phyloP scores from a whole-genome alignment of 129 eudicot genomes.

The Pittosporum tobira region DNA sequence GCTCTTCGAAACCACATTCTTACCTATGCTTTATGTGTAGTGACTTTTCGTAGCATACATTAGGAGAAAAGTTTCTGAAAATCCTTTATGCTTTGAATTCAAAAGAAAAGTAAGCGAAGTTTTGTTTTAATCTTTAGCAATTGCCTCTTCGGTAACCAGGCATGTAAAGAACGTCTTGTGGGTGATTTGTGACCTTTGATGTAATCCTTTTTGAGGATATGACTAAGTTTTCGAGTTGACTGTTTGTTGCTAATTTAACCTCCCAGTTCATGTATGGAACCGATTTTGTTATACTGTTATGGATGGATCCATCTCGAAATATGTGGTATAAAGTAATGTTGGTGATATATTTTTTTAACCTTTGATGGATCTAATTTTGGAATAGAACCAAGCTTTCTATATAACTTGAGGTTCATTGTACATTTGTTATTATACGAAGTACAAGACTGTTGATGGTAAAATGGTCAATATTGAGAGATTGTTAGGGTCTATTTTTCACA shows the following conservation, averaged over 20 bases:
- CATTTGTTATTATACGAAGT: too few species aligned
- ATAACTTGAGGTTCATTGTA: too few species aligned
- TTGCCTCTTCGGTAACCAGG: not conserved
- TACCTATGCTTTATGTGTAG: not conserved
- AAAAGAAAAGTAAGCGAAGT: not conserved
- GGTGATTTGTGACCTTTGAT: not conserved
- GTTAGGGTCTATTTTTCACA: too few species aligned
- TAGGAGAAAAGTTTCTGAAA: too few species aligned
- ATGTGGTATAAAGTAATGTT: not conserved
- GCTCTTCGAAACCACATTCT: too few species aligned
- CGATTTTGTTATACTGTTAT: not conserved
- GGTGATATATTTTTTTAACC: too few species aligned
- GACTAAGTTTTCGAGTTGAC: slow-evolving; percentile 2
- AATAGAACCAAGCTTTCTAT: too few species aligned
- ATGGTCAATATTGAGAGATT: too few species aligned
- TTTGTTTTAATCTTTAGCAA: not conserved
- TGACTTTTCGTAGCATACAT: too few species aligned
- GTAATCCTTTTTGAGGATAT: not conserved
- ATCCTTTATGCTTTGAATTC: too few species aligned
- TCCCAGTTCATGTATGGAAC: not conserved
- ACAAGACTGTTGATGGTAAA: too few species aligned
- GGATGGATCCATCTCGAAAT: not conserved
- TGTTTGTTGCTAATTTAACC: not conserved
- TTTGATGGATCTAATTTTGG: too few species aligned
- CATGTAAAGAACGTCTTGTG: not conserved